Base-by-base conservation (phyloP, 192 early-diverging fungal species). In the Coemansia reversa region DNA sequence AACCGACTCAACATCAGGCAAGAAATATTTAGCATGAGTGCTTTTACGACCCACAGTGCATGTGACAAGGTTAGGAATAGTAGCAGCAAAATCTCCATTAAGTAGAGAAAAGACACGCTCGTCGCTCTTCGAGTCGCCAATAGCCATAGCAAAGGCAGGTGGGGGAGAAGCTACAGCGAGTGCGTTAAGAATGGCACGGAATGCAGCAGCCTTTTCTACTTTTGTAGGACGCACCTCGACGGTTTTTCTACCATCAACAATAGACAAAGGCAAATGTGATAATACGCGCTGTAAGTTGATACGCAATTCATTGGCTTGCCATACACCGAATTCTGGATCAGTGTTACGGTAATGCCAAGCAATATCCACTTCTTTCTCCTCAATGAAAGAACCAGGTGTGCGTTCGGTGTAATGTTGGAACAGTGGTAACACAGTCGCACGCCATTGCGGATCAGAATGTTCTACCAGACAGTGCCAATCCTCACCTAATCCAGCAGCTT, bases 281-380 rank as follows among this genome's bases (percentile, higher is more conserved):
- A 99, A 70, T 33, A 96, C 85, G 67, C 98, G 96, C 66, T 99
- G 96, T 35, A 99, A 69, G 73, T 99, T 99, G 60, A 94, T 89
- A 62, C 96, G 92, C 35, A 99, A 86, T 78, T 99, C 98, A 48
- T 93, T 93, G 29, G 96, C 95, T 84, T 99, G 96, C 96, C 98
- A 98, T 42, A 83, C 79, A 4, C 96, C 96, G 84, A 96, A 97
- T 76, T 97, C 94, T 2, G 90, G 88, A 67, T 94, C 94, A 0
- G 95, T 92, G 75, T 93, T 92, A 52, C 94, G 88, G 76, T 98
- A 99, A 66, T 98, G 94, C 96, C 96, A 99, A 11, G 96, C 97
- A 28, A 99, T 60, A 65, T 96, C 97, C 55, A 98, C 89, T 73
- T 99, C 96, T 85, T 99, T 99, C 69, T 96, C 93, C 84, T 99